Conservation (phyloP, 805 yeast genomes). For the Candida tibetensis region DNA sequence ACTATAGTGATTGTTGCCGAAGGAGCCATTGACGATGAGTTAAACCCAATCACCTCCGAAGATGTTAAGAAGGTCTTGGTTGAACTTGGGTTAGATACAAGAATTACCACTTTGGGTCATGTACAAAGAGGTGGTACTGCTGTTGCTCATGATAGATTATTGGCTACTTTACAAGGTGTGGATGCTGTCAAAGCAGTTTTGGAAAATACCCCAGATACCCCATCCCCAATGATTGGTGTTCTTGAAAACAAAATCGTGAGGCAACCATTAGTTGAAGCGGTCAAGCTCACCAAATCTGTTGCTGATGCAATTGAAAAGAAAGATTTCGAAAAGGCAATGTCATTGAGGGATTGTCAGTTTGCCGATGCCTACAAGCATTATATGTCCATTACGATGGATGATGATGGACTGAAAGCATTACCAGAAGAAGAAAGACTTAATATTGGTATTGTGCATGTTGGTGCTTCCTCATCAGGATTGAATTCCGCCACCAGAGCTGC, state of each 20-base stretch:
- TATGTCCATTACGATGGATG: conserved; percentile 48
- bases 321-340: conserved; percentile 68
- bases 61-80: conserved; percentile 67
- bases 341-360: conserved; percentile 68
- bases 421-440: conserved; percentile 53
- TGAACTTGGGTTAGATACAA: conserved; percentile 68
- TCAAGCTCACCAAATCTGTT: conserved; percentile 64
- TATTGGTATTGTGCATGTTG: conserved; percentile 71
- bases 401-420: conserved; percentile 38
- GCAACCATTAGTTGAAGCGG: conserved; percentile 71
- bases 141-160: conserved; percentile 66
- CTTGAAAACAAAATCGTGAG: conserved; percentile 69
- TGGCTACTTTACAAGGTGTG: conserved; percentile 79
- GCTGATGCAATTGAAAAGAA: conserved; percentile 65
- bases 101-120: conserved; percentile 76
- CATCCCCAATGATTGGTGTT: conserved; percentile 76
- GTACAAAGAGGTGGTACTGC: conserved; percentile 86
- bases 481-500: conserved; percentile 76
- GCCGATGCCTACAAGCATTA: conserved; percentile 61
- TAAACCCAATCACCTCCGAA: conserved; percentile 63
- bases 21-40: conserved; percentile 72
- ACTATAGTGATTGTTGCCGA: conserved; percentile 81
- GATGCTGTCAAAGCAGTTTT: conserved; percentile 76
- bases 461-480: conserved; percentile 79
- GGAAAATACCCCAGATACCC: conserved; percentile 65